Conservation (phyloP, 768 basidiomycete genomes). For the Dacryopinax spathularia region DNA sequence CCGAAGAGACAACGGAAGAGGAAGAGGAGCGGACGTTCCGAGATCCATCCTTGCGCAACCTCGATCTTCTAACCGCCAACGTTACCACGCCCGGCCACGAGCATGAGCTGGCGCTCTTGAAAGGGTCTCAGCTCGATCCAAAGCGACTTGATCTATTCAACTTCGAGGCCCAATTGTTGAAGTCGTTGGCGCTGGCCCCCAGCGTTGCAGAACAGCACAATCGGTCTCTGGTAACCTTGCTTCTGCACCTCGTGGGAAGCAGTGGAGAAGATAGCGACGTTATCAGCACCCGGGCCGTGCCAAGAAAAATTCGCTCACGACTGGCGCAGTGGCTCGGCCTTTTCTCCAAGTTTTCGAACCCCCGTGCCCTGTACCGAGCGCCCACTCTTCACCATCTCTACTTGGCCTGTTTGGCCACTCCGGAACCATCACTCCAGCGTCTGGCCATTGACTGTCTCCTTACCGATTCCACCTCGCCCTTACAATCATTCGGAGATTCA, state of each 20-base stretch:
- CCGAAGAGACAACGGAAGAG: constrained; percentile 8
- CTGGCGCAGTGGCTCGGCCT: constrained; percentile 67
- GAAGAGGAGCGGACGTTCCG: constrained; percentile 22
- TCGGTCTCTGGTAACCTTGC: constrained; percentile 72
- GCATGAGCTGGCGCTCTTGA: neutral
- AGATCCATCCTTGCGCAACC: constrained; percentile 21
- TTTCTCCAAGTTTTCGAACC: constrained; percentile 82
- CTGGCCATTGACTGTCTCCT: constrained; percentile 64
- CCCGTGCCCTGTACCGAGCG: constrained; percentile 68
- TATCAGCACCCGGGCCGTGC: constrained; percentile 12
- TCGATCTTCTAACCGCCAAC: neutral
- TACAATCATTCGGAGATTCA: constrained; percentile 45
- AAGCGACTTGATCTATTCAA: constrained; percentile 54
- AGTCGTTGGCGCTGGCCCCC: constrained; percentile 50
- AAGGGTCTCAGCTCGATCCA: constrained; percentile 25
- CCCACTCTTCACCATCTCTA: constrained; percentile 53
- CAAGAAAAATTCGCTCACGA: constrained; percentile 33
- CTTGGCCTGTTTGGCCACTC: constrained; percentile 62
- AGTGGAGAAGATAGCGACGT: constrained; percentile 10
- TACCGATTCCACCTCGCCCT: constrained; percentile 57
- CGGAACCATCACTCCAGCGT: constrained; percentile 64
- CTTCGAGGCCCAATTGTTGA: constrained; percentile 72
- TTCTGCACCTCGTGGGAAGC: constrained; percentile 32
- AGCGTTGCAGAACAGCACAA: constrained; percentile 74
- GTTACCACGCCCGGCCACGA: neutral